These are phyloP conservation scores for Yamadazyma membranifaciens DNA, from an alignment of 1,139 yeast species.

Conservation along the genomic window DNA sequence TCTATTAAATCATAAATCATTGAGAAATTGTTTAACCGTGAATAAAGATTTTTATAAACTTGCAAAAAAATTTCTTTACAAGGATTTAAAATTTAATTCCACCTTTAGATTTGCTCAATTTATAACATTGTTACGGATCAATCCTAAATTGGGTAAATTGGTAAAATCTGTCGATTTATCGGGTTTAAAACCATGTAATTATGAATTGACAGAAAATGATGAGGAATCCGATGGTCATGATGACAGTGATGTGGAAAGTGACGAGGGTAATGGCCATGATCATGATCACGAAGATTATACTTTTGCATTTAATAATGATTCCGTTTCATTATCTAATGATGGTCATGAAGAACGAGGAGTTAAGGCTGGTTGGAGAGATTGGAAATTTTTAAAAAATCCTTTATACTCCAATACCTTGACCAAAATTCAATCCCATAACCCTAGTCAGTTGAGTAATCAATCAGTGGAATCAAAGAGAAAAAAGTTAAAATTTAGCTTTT, in stretches of 20 bases:
- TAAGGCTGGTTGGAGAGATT: slow-evolving; percentile 81
- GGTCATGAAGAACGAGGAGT: slow-evolving; percentile 14
- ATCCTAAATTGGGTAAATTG: slow-evolving; percentile 52
- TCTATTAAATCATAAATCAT: slow-evolving; percentile 26
- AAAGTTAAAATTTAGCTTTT: slow-evolving; percentile 13
- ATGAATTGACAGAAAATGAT: slow-evolving; percentile 17
- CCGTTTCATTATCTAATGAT: slow-evolving; percentile 5
- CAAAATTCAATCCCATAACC: slow-evolving; percentile 24
- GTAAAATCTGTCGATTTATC: slow-evolving; percentile 62
- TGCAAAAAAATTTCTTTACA: slow-evolving; percentile 56
- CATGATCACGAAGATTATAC: slow-evolving; percentile 15
- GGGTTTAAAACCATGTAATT: slow-evolving; percentile 46
- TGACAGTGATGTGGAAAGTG: slow-evolving; percentile 22
- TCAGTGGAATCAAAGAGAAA: slow-evolving; percentile 10
- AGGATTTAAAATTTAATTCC: slow-evolving; percentile 54
- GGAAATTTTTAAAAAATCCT: slow-evolving; percentile 76
- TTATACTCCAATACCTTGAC: slow-evolving; percentile 43
- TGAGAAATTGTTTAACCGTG: slow-evolving; percentile 46
- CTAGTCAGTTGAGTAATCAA: slow-evolving; percentile 20
- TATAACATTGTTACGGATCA: slow-evolving; percentile 58
- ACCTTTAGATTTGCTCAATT: slow-evolving; percentile 79
- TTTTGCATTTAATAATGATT: slow-evolving; percentile 17
- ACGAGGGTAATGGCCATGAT: slow-evolving; percentile 13
- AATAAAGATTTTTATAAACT: slow-evolving; percentile 48
- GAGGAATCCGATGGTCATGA: slow-evolving; percentile 19